These are phyloP conservation scores for Lomentospora prolificans DNA, from an alignment of 2,329 filamentous ascomycete species.

Conservation along the genomic window DNA sequence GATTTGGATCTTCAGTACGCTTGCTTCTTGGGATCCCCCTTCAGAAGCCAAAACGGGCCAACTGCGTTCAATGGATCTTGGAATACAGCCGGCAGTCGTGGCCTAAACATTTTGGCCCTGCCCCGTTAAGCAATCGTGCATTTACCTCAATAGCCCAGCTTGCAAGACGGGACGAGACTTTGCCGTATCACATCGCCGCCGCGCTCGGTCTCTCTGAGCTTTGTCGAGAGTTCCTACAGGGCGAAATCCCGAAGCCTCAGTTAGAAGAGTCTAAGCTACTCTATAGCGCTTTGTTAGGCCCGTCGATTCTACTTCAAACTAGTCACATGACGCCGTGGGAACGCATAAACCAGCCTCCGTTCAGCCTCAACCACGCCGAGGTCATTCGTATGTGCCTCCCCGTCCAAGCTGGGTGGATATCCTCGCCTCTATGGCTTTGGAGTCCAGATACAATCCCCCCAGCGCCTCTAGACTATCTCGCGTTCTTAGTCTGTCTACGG, in stretches of 20 bases:
- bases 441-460: neutral
- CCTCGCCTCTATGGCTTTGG: neutral
- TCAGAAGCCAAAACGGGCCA: neutral
- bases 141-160: neutral
- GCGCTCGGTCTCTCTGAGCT: constrained; percentile 1
- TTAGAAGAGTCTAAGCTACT: neutral
- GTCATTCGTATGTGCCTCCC: neutral
- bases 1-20: neutral
- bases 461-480: neutral
- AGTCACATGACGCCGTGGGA: neutral
- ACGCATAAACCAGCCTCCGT: constrained; percentile 5
- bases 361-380: neutral
- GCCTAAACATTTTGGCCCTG: neutral
- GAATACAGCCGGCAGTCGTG: constrained; percentile 2
- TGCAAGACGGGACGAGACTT: neutral
- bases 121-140: neutral
- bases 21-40: neutral
- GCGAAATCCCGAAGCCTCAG: neutral
- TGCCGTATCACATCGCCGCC: neutral
- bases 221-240: neutral
- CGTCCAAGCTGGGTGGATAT: neutral
- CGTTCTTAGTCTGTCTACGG: neutral
- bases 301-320: neutral
- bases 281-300: constrained; percentile 1
- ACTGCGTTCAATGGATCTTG: constrained; percentile 4